Base-by-base conservation (phyloP, 352 stramenopile species). In the Peronosclerospora sorghi region DNA sequence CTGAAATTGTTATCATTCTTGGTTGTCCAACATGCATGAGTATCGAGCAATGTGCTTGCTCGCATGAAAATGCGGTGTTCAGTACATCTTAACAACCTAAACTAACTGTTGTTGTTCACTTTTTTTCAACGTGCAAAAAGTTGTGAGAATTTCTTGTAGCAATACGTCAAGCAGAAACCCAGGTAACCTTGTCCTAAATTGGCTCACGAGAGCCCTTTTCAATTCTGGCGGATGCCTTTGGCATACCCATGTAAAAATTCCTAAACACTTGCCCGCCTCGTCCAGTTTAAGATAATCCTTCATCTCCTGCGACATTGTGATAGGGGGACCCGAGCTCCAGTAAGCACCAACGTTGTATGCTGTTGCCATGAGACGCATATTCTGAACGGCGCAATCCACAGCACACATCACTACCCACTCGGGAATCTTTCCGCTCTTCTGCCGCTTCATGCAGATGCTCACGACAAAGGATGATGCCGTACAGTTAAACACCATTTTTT, bases 371-470 rank as follows among this genome's bases (percentile, higher is more conserved):
- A 92, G 48, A 54, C 90, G 80, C 66, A 92, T 77, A 62, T 92
- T 92, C 51, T 92, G 77, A 40, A 92, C 80, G 12, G 80, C 80
- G 23, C 65, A 83, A 5, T 76, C 80, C 7, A 84, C 69, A 0
- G 77, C 58, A 40, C 68, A 81, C 24, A 92, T 58, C 43, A 90
- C 80, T 59, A 90, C 80, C 50, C 82, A 65, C 51, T 92, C 80
- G 2, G 80, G 77, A 32, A 92, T 65, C 23, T 73, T 73, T 49
- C 84, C 72, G 57, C 73, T 87, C 41, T 76, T 65, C 48, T 92
- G 80, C 45, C 80, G 80, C 68, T 92, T 84, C 68, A 92, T 83
- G 62, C 73, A 84, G 47, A 92, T 87, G 41, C 77, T 75, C 43
- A 92, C 80, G 17, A 88, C 76, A 54, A 83, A 69, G 40, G 74